Conservation (phyloP, 768 basidiomycete genomes). For the Boletus reticulatus region DNA sequence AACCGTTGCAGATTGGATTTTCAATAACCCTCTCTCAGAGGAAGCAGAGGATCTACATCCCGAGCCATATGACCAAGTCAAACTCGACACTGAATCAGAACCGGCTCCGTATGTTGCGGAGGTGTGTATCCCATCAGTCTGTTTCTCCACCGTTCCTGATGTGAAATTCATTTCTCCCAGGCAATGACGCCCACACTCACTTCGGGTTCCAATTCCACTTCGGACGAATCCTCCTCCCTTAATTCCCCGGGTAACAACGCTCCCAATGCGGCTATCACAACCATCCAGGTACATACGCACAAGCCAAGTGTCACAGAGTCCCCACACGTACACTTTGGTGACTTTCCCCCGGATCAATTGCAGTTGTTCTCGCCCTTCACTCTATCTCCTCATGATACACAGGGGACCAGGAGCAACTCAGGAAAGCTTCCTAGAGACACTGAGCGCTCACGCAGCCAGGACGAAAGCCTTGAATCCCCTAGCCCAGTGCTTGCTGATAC, state of each 20-base stretch:
- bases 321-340: slow-evolving; percentile 31
- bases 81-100: slow-evolving; percentile 2
- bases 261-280: slow-evolving; percentile 12
- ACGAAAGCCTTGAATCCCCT: slow-evolving; percentile 19
- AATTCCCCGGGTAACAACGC: slow-evolving; percentile 22
- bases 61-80: not conserved
- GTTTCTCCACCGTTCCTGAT: slow-evolving; percentile 2
- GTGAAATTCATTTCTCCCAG: slow-evolving; percentile 16
- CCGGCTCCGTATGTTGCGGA: slow-evolving; percentile 22
- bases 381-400: slow-evolving; percentile 6
- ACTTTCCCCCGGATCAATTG: slow-evolving; percentile 31
- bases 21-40: slow-evolving; percentile 56
- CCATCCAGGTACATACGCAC: slow-evolving; percentile 23
- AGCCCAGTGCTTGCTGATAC: slow-evolving; percentile 18
- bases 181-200: slow-evolving; percentile 35
- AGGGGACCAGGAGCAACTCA: not conserved
- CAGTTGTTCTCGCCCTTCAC: slow-evolving; percentile 25
- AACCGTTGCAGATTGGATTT: slow-evolving; percentile 70
- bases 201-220: slow-evolving; percentile 40
- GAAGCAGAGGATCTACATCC: slow-evolving; percentile 48
- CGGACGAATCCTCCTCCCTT: slow-evolving; percentile 41
- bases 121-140: slow-evolving; percentile 22
- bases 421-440: slow-evolving; percentile 8
- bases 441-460: slow-evolving; percentile 22
- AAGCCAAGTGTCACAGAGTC: slow-evolving; percentile 29